Evolutionary conservation across 441 rosid species (phyloP).

Genomic region (Populus hybrid): DNA sequence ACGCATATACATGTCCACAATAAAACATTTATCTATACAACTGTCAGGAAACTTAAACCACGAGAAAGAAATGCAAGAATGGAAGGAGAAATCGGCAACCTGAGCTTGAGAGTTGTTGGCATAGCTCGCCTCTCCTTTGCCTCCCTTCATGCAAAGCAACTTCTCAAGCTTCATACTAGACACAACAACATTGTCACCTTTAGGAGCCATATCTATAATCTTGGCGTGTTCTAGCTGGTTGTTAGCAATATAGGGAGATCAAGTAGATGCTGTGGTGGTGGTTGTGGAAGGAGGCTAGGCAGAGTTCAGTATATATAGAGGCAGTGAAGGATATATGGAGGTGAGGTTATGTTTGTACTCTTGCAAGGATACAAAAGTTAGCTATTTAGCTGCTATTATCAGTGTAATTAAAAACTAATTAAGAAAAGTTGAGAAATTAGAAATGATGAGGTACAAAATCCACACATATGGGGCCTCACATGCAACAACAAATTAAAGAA

Average conservation of each 20-base stretch:
- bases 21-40: not conserved
- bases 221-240: not conserved
- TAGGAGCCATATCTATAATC: constrained; percentile 52
- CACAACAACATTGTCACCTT: constrained; percentile 63
- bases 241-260: no score
- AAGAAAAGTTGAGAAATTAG: not conserved
- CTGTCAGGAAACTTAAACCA: no score
- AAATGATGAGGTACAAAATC: constrained; percentile 6
- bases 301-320: constrained; percentile 16
- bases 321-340: not conserved
- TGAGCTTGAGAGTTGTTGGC: constrained; percentile 97
- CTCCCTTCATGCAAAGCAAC: constrained; percentile 90
- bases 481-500: constrained; percentile 14
- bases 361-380: constrained; percentile 1
- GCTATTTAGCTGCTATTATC: not conserved
- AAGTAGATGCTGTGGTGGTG: not conserved
- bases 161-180: constrained; percentile 71
- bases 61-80: no score
- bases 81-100: constrained; percentile 31
- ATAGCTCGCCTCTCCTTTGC: constrained; percentile 87
- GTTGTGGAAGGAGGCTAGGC: not conserved
- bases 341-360: constrained; percentile 9
- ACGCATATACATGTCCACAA: not conserved
- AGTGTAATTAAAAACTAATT: not conserved
- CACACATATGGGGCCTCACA: constrained; percentile 23